Conservation (phyloP, 768 basidiomycete species). For the Glaciozyma antarctica region DNA sequence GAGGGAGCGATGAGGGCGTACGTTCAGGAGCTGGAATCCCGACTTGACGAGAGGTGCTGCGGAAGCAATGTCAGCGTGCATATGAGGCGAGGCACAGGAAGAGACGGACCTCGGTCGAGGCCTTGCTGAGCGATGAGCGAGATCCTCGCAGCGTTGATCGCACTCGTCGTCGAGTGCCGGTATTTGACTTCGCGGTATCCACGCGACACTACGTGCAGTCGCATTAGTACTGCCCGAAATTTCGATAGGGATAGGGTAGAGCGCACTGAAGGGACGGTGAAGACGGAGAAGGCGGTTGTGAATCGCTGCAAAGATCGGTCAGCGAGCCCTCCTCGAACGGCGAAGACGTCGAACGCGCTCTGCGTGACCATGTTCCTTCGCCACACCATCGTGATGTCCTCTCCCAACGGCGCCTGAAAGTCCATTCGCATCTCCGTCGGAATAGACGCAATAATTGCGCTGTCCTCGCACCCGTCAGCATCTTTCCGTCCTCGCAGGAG, state of each 20-base stretch:
- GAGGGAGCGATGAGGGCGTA: not conserved
- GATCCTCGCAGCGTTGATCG: constrained; percentile 3
- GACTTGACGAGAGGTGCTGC: constrained; percentile 2
- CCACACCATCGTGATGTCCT: constrained; percentile 7
- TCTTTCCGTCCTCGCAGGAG: too few species aligned
- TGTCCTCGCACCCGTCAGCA: not conserved
- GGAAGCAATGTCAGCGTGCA: not conserved
- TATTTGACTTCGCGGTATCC: not conserved
- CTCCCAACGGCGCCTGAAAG: constrained; percentile 13
- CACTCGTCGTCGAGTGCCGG: not conserved
- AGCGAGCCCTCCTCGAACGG: not conserved
- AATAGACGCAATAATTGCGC: constrained; percentile 5
- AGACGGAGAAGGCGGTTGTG: constrained; percentile 9
- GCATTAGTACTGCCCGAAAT: too few species aligned
- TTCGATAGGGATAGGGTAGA: too few species aligned
- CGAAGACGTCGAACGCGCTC: not conserved
- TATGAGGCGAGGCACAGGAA: not conserved
- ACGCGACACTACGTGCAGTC: not conserved
- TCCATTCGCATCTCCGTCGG: not conserved
- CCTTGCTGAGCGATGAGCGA: not conserved
- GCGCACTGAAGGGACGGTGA: constrained; percentile 10
- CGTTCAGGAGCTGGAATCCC: constrained; percentile 9
- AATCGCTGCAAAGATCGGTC: not conserved
- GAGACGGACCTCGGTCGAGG: constrained; percentile 3
- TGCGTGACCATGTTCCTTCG: constrained; percentile 3